Percentiles rank a stretch among this genome's conserved stretches.
Evolutionary conservation across 768 basidiomycete genomes (phyloP).

Genomic region (Termitomyces sp.): DNA sequence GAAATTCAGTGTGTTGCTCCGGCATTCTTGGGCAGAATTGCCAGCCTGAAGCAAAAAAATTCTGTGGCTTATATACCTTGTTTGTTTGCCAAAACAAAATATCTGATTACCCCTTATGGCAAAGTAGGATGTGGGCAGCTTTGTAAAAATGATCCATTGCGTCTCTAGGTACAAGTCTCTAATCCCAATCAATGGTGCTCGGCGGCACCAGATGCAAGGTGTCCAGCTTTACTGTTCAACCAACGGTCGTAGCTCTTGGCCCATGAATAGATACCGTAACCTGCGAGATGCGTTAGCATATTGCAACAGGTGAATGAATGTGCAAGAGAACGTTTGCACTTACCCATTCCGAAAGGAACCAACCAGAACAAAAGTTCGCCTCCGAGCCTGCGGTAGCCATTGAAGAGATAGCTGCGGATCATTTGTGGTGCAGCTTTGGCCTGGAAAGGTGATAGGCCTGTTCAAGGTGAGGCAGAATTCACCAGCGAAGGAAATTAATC

Average conservation of each 20-base stretch:
- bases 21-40: constrained; percentile 16
- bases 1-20: constrained; percentile 26
- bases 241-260: constrained; percentile 62
- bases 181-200: constrained; percentile 2
- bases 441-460: constrained; percentile 82
- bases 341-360: constrained; percentile 73
- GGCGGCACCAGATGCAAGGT: constrained; percentile 36
- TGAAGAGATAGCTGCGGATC: constrained; percentile 75
- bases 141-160: not conserved
- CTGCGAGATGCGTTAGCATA: constrained; percentile 30
- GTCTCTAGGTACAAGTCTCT: constrained; percentile 2
- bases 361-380: constrained; percentile 74
- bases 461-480: not conserved
- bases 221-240: constrained; percentile 80
- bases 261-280: constrained; percentile 77
- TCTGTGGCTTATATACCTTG: constrained; percentile 8
- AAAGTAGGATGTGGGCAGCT: not conserved
- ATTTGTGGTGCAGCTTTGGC: constrained; percentile 68
- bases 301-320: no score
- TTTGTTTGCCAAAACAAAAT: constrained; percentile 14
- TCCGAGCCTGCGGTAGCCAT: constrained; percentile 75
- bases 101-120: constrained; percentile 5
- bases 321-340: constrained; percentile 24
- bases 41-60: constrained; percentile 13
- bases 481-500: not conserved